A percentile compares a stretch with the other conserved stretches of the same genome.
phyloP scores from a whole-genome alignment of 2,329 filamentous ascomycete genomes.

The Lecanicillium sp. region DNA sequence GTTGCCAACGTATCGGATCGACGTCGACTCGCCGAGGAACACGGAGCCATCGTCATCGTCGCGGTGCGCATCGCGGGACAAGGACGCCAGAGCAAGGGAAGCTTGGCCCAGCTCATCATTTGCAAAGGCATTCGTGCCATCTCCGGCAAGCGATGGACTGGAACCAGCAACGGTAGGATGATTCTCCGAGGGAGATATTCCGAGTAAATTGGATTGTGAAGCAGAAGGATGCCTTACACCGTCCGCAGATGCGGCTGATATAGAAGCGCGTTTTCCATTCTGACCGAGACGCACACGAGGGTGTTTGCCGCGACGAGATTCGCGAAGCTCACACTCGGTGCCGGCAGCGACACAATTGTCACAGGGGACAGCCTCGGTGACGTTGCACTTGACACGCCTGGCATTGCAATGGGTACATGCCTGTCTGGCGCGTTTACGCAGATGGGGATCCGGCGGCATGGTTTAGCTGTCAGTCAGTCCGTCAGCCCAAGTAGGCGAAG shows the following conservation, averaged over 20 bases:
- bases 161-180: not conserved
- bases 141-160: too few species aligned
- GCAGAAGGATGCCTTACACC: not conserved
- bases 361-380: conserved; percentile 14
- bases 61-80: not conserved
- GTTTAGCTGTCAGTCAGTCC: too few species aligned
- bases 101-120: conserved; percentile 8
- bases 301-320: conserved; percentile 17
- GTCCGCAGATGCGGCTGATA: not conserved
- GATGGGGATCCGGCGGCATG: conserved; percentile 7
- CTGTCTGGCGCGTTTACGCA: conserved; percentile 13
- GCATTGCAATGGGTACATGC: conserved; percentile 15
- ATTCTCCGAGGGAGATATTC: not conserved
- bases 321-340: conserved; percentile 12
- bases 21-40: conserved; percentile 37
- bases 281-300: conserved; percentile 9
- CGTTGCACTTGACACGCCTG: conserved; percentile 16
- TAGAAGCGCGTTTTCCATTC: not conserved
- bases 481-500: too few species aligned
- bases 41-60: conserved; percentile 15
- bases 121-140: not conserved
- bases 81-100: conserved; percentile 6
- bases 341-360: conserved; percentile 13
- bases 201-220: not conserved
- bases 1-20: conserved; percentile 33